Percentiles rank a stretch among this genome's conserved stretches.
These are phyloP conservation scores for Nothophytophthora sp. DNA, from an alignment of 352 stramenopile genomes.

Conservation along the genomic window DNA sequence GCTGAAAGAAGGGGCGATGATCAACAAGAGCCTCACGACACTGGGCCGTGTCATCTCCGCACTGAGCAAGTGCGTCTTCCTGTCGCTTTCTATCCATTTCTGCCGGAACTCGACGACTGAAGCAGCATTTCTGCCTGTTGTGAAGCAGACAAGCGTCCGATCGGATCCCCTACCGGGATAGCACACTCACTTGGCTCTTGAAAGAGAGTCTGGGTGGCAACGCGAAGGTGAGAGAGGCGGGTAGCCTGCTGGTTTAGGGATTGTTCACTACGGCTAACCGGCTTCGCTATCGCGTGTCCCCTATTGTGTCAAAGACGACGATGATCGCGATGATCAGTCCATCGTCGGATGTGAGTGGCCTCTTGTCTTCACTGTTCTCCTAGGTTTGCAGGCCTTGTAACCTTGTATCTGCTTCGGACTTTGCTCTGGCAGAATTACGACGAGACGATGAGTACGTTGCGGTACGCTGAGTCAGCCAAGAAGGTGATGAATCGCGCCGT, in stretches of 20 bases:
- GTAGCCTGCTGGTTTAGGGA: neutral
- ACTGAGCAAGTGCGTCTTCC: slow-evolving; percentile 74
- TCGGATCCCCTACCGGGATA: slow-evolving; percentile 85
- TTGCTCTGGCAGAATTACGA: slow-evolving; percentile 61
- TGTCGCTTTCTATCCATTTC: too few species aligned
- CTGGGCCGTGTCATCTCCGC: slow-evolving; percentile 89
- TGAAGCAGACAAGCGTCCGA: slow-evolving; percentile 43
- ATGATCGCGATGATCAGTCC: slow-evolving; percentile 88
- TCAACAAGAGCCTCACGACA: slow-evolving; percentile 92
- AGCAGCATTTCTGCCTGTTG: too few species aligned
- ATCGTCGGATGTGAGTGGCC: slow-evolving; percentile 49
- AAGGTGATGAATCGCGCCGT: slow-evolving; percentile 82
- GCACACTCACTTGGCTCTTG: slow-evolving; percentile 84
- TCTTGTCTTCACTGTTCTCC: neutral
- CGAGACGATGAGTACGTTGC: slow-evolving; percentile 84
- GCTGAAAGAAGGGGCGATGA: slow-evolving; percentile 92
- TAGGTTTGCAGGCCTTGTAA: neutral
- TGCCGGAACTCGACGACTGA: too few species aligned
- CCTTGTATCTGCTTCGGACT: neutral
- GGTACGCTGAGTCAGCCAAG: slow-evolving; percentile 85
- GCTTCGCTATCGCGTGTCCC: neutral
- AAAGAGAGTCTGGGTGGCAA: slow-evolving; percentile 87
- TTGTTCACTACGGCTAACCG: neutral
- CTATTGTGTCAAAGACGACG: slow-evolving; percentile 57
- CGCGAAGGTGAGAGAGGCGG: slow-evolving; percentile 46